These are phyloP conservation scores for Clarireedia hainanense DNA, from an alignment of 2,329 filamentous ascomycete genomes.

Conservation along the genomic window DNA sequence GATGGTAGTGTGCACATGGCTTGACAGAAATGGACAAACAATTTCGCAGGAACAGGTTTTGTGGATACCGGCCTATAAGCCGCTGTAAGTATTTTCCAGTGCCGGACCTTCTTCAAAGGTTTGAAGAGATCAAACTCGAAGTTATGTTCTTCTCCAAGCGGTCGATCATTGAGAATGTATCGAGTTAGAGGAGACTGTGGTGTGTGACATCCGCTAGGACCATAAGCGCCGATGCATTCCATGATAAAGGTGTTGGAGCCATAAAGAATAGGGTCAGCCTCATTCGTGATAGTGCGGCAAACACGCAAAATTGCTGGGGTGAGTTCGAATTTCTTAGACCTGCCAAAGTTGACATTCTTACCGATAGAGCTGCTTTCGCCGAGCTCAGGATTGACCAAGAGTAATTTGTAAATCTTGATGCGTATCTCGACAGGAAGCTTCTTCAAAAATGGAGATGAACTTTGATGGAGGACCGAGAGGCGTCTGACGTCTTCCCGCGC, in stretches of 20 bases:
- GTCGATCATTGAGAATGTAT: background rate
- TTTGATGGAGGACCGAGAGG: background rate
- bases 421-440: slow-evolving; percentile 8
- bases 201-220: background rate
- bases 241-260: slow-evolving; percentile 11
- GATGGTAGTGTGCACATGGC: background rate
- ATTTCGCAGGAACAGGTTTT: background rate
- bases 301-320: slow-evolving; percentile 1
- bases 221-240: slow-evolving; percentile 7
- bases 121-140: background rate
- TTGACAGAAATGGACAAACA: slow-evolving; percentile 10
- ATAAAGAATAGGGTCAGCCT: slow-evolving; percentile 8
- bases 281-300: slow-evolving; percentile 5
- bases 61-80: background rate
- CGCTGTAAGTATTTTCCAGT: slow-evolving; percentile 3
- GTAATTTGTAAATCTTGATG: slow-evolving; percentile 6
- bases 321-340: background rate
- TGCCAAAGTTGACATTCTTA: background rate
- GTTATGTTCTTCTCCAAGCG: background rate
- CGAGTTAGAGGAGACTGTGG: slow-evolving; percentile 9
- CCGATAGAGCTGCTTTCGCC: background rate
- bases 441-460: slow-evolving; percentile 1
- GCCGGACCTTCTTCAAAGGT: background rate
- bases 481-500: background rate
- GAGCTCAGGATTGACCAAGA: slow-evolving; percentile 7